Base-by-base conservation (phyloP, 164 flowering plant genomes). In the Magnolia kwangsiensis region DNA sequence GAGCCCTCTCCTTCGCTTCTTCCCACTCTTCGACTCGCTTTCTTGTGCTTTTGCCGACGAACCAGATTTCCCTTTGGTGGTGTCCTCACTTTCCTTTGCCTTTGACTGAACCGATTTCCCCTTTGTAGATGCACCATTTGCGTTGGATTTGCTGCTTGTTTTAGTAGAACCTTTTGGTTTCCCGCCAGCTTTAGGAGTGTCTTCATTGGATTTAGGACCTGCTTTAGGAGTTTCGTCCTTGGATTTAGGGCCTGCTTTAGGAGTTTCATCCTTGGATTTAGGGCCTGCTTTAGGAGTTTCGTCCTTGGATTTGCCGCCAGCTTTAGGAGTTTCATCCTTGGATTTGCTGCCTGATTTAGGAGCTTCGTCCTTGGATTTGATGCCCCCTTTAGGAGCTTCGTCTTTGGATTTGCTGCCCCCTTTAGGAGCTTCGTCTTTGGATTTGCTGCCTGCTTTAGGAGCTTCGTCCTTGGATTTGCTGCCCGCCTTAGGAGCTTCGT, bases 1-100 rank as follows among this genome's bases (percentile, higher is more conserved):
- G 50, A 69, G 50, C 27, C 59, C 69, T 68, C 79, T 81, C 75
- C 85, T 83, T 27, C 88, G 83, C 82, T 89, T 91, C 78, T 84
- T 86, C 55, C 83, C 88, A 51, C 83, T 55, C 72, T 85, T 89
- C 19, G 76, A 18, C 59, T 84, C 86, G 63, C 82, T 84, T 55
- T 84, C 87, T 59, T 51, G 77, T 50, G 71, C 71, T 18, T 66
- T 51, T 9, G n/a, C 20, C 8, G 71, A 24, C 9, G 71, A 68
- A 16, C 16, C 50, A 29, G 50, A 68, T 68, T 68, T 68, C 71
- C 71, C 71, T 37, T 68, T 68, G 37, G 29, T 24, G 23, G 69
- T 10, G 23, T 66, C 69, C 11, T 66, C 27, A 37, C 50, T 29
- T 68, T 29, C 50, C 16, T 31, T 68, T 19, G 14, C 71, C 68